These are phyloP conservation scores for Stagonosporopsis chrysanthemi DNA, from an alignment of 2,329 filamentous ascomycete species.

Conservation along the genomic window DNA sequence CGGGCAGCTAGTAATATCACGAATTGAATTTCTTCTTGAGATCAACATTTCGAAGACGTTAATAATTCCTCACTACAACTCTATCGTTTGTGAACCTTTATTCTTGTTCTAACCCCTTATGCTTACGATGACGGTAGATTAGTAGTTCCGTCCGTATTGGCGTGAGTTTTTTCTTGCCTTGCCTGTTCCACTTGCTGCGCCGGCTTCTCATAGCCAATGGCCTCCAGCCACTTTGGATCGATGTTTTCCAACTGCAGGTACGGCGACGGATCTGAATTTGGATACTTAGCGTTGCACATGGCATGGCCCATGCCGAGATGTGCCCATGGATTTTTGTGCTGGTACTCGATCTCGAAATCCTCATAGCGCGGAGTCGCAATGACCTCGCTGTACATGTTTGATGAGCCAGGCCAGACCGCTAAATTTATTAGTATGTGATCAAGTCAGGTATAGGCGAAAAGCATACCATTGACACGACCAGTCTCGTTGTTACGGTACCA, in stretches of 20 bases:
- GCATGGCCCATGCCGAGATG: conserved; percentile 54
- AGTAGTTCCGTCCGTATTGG: conserved; percentile 4
- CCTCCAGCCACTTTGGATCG: conserved; percentile 53
- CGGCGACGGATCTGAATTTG: conserved; percentile 46
- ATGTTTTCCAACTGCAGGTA: conserved; percentile 52
- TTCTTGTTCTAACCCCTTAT: neutral
- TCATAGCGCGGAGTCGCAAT: conserved; percentile 53
- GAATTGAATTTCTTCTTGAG: neutral
- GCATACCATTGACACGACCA: conserved; percentile 42
- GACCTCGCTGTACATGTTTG: conserved; percentile 57
- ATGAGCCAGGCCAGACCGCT: conserved; percentile 61
- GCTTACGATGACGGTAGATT: neutral
- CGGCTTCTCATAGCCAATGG: conserved; percentile 32
- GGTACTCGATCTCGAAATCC: conserved; percentile 53
- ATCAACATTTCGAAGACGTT: too few relatives aligned
- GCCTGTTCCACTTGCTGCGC: conserved; percentile 25
- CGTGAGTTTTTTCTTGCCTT: conserved; percentile 18
- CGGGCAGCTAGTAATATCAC: too few relatives aligned
- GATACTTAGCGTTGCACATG: conserved; percentile 28
- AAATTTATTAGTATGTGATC: conserved; percentile 14
- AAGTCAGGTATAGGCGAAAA: neutral
- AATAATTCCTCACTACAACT: too few relatives aligned
- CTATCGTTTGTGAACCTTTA: too few relatives aligned
- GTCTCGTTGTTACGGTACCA: conserved; percentile 57
- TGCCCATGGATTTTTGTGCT: conserved; percentile 53